Base-by-base conservation (phyloP, 2,329 filamentous ascomycete species). In the Xylariales sp. region DNA sequence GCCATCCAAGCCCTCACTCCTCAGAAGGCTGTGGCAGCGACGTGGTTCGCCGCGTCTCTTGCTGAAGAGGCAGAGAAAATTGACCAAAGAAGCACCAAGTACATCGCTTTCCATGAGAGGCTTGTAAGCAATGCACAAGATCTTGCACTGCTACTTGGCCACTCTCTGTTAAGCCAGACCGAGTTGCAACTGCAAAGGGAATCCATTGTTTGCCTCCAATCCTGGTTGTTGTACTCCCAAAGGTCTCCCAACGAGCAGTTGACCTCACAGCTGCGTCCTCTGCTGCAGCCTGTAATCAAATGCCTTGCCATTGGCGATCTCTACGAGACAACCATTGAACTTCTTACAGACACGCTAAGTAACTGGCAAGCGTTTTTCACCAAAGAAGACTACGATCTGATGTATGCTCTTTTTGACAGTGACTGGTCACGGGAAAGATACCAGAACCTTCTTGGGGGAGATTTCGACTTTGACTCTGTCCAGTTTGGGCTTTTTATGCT, bases 201-300 rank as follows among this genome's bases (percentile, higher is more conserved):
- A 46, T 66, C 74, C 10, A 72, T 85, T 45, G 70, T 63, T 49
- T 82, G 77, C 50, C 69, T 81, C 37, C 78, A 83, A 64, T 79
- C 82, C 5, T 91, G 85, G 85, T 73, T 88, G 21, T 71, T 78
- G 48, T 89, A 88, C 52, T 81, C 80, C 5, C 83, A 88, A 50
- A 74, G 77, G 23, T 70, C 74, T 4, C 70, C 74, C 31, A 72
- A 75, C 23, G 72, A 72, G 13, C 67, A 74, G 13, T 67, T 84
- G 21, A 63, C 84, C 3, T 64, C 71, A 14, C 68, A 76, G 14
- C 67, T 90, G 12, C 76, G 75, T 21, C 67, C 71, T 2, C 63
- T 88, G 4, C 70, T 83, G 2, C 68, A 73, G 20, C 68, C 74
- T 4, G 72, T 79, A 16, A 73, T 88, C 17, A 61, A 72, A 18